Evolutionary conservation across 768 basidiomycete genomes (phyloP).

Genomic region (Floccularia luteovirens): DNA sequence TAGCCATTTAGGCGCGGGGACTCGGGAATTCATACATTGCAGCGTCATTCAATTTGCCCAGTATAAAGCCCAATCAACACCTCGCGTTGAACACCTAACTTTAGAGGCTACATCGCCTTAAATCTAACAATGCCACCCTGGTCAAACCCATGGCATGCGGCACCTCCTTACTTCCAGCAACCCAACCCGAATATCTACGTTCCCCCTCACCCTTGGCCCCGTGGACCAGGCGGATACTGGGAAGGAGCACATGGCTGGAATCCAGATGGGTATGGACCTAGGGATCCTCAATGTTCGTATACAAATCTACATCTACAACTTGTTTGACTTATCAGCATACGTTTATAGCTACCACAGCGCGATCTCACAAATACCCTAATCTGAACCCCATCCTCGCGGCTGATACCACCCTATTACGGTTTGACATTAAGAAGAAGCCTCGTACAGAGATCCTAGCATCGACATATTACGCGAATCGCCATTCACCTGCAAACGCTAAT

Average conservation of each 20-base stretch:
- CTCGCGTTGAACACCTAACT: too few species aligned
- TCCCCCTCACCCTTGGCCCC: background rate
- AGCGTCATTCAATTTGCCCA: too few species aligned
- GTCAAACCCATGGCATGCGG: background rate
- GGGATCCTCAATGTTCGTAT: background rate
- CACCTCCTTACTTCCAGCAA: background rate
- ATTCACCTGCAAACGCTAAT: slow-evolving; percentile 26
- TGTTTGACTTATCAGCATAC: background rate
- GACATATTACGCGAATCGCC: slow-evolving; percentile 30
- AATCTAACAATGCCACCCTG: background rate
- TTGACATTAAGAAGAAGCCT: slow-evolving; percentile 38
- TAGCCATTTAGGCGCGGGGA: too few species aligned
- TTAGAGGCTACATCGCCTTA: too few species aligned
- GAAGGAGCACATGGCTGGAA: background rate
- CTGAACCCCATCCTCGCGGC: slow-evolving; percentile 47
- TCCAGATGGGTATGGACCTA: background rate
- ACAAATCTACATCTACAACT: background rate
- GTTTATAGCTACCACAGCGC: background rate
- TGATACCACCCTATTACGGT: slow-evolving; percentile 41
- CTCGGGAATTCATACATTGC: too few species aligned
- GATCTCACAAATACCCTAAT: slow-evolving; percentile 35
- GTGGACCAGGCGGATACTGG: background rate
- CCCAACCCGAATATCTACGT: background rate
- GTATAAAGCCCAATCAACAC: too few species aligned
- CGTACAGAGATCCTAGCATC: slow-evolving; percentile 31